Evolutionary conservation across 2,329 filamentous ascomycete species (phyloP).

Genomic region (Aspergillus sp.): DNA sequence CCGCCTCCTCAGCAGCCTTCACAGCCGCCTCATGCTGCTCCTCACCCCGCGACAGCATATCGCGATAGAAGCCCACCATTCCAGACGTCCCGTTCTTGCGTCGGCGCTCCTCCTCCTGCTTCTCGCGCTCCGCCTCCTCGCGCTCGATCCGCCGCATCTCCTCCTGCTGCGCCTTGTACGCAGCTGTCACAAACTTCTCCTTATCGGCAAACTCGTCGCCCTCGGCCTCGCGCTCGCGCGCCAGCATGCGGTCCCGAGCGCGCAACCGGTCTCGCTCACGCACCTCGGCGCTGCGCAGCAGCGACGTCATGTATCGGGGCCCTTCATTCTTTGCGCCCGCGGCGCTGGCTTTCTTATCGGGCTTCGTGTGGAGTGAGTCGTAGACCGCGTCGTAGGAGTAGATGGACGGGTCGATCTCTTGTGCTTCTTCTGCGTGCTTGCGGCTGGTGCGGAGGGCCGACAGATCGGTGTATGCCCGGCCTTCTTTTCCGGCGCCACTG

Average conservation of each 20-base stretch:
- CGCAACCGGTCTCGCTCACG: slow-evolving; percentile 63
- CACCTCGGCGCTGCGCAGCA: slow-evolving; percentile 59
- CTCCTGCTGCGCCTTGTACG: slow-evolving; percentile 64
- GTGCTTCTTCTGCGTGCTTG: slow-evolving; percentile 43
- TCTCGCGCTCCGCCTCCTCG: slow-evolving; percentile 59
- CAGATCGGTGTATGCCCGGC: slow-evolving; percentile 41
- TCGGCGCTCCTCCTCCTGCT: slow-evolving; percentile 50
- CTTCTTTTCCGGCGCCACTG: neutral
- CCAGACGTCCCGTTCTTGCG: slow-evolving; percentile 48
- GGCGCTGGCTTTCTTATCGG: slow-evolving; percentile 19
- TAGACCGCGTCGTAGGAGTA: slow-evolving; percentile 52
- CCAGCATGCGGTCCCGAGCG: slow-evolving; percentile 59
- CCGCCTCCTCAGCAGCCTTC: slow-evolving; percentile 51
- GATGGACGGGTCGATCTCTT: slow-evolving; percentile 45
- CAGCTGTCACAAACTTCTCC: slow-evolving; percentile 64
- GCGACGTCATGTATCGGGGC: slow-evolving; percentile 60
- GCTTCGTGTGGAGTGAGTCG: slow-evolving; percentile 45
- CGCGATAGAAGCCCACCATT: slow-evolving; percentile 61
- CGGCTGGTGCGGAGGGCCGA: slow-evolving; percentile 45
- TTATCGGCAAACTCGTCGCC: slow-evolving; percentile 66
- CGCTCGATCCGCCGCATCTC: slow-evolving; percentile 56
- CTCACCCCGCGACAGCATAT: slow-evolving; percentile 58
- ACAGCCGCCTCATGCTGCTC: slow-evolving; percentile 55
- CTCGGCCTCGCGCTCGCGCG: slow-evolving; percentile 61
- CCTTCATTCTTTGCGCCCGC: slow-evolving; percentile 21